Conservation (phyloP, 352 stramenopile species). For the Phytophthora syringae region DNA sequence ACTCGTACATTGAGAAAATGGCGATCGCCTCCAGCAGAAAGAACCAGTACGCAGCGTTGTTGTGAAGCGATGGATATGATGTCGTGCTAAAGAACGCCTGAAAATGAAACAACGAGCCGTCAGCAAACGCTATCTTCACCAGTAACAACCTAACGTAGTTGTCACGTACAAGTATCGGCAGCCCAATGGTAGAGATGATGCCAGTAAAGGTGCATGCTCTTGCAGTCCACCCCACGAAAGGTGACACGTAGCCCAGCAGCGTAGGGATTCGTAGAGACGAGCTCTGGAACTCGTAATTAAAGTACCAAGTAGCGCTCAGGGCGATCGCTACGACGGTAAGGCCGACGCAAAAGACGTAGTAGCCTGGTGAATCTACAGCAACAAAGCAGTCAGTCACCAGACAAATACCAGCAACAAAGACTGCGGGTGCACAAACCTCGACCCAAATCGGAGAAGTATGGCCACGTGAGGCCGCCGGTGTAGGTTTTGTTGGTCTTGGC, state of each 20-base stretch:
- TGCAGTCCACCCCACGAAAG: conserved; percentile 26
- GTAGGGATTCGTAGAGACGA: conserved; percentile 41
- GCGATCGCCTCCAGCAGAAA: conserved; percentile 69
- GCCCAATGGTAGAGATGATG: conserved; percentile 51
- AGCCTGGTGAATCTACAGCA: conserved; percentile 49
- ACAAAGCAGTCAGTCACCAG: background rate
- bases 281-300: conserved; percentile 67
- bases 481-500: conserved; percentile 61
- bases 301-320: conserved; percentile 51
- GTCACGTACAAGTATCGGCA: conserved; percentile 57
- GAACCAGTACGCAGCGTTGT: conserved; percentile 70
- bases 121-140: too few relatives aligned
- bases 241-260: conserved; percentile 38
- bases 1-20: conserved; percentile 61
- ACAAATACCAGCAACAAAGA: background rate
- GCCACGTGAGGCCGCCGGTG: conserved; percentile 60
- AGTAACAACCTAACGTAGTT: background rate
- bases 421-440: conserved; percentile 31
- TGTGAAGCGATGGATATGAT: conserved; percentile 62
- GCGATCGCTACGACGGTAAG: conserved; percentile 43
- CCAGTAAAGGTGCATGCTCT: conserved; percentile 32
- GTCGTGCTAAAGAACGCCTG: conserved; percentile 71
- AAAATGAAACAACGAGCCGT: background rate
- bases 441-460: conserved; percentile 76
- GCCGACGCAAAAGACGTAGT: conserved; percentile 61